Evolutionary conservation across 2,329 filamentous ascomycete genomes (phyloP).

Genomic region (Raffaelea ambrosiae): DNA sequence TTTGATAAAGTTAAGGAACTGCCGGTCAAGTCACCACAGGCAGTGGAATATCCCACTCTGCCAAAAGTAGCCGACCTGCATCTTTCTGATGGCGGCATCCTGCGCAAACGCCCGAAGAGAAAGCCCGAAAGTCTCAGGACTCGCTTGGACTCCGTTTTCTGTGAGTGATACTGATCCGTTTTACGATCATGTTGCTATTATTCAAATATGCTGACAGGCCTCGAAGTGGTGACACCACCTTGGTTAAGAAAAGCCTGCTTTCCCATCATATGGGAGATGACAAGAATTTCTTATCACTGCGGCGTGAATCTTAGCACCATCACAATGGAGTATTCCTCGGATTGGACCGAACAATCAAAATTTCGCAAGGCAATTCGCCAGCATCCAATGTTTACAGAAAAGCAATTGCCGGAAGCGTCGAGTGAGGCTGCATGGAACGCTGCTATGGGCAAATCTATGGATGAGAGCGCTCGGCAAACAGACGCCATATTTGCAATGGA

Average conservation of each 20-base stretch:
- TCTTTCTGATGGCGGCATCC: constrained; percentile 1
- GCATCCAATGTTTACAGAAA: constrained; percentile 32
- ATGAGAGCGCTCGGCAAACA: constrained; percentile 21
- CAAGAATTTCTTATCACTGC: constrained; percentile 38
- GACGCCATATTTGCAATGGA: constrained; percentile 33
- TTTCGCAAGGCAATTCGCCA: constrained; percentile 33
- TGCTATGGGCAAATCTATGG: constrained; percentile 18
- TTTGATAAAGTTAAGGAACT: background rate
- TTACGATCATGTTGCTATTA: background rate
- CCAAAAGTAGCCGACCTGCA: constrained; percentile 6
- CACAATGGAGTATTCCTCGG: constrained; percentile 26
- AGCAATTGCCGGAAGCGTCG: constrained; percentile 39
- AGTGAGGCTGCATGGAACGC: constrained; percentile 35
- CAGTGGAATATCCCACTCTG: constrained; percentile 5
- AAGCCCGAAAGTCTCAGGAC: constrained; percentile 12
- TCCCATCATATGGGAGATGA: constrained; percentile 43
- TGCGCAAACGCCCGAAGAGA: background rate
- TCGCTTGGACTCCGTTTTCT: constrained; percentile 28
- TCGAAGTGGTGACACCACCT: constrained; percentile 28
- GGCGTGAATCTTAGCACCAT: constrained; percentile 28
- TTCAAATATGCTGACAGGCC: background rate
- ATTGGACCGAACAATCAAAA: constrained; percentile 33
- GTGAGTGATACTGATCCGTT: constrained; percentile 21
- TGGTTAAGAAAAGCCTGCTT: constrained; percentile 36
- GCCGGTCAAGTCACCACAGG: constrained; percentile 3